Percentiles rank a stretch among this genome's conserved stretches.
phyloP scores from a whole-genome alignment of 108 stramenopile species.

The Nitzschia palea region DNA sequence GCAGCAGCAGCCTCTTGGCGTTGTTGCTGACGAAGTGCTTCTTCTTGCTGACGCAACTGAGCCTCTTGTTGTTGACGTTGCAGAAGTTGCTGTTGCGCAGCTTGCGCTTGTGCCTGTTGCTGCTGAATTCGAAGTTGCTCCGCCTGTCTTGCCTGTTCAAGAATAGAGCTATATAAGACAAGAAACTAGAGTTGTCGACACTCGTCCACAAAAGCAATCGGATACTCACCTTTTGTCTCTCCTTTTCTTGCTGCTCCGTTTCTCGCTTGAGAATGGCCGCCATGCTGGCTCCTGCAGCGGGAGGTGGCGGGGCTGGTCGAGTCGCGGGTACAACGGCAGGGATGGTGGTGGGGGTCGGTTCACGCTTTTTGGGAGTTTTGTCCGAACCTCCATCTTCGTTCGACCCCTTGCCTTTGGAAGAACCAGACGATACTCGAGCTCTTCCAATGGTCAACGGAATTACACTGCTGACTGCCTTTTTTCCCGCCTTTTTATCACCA shows the following conservation, averaged over 20 bases:
- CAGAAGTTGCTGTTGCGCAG: conserved; percentile 63
- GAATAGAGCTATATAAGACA: not conserved
- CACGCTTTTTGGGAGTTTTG: conserved; percentile 20
- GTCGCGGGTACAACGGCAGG: conserved; percentile 45
- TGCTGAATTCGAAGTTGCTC: conserved; percentile 64
- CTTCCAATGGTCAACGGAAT: conserved; percentile 92
- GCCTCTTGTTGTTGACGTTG: conserved; percentile 59
- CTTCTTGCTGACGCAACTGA: conserved; percentile 52
- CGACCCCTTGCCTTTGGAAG: conserved; percentile 26
- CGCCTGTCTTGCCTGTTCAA: conserved; percentile 33
- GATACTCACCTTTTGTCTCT: conserved; percentile 55
- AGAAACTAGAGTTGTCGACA: conserved; percentile 1
- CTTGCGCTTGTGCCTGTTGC: conserved; percentile 44
- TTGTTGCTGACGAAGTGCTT: conserved; percentile 37
- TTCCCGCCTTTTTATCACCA: conserved; percentile 48
- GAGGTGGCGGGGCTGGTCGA: conserved; percentile 49
- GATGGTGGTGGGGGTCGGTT: conserved; percentile 42
- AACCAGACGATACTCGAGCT: conserved; percentile 49
- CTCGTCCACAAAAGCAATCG: conserved; percentile 18
- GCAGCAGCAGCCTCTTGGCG: conserved; percentile 50
- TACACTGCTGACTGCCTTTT: conserved; percentile 44
- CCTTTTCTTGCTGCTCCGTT: conserved; percentile 84
- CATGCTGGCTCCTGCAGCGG: conserved; percentile 71
- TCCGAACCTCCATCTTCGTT: conserved; percentile 25
- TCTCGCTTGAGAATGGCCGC: conserved; percentile 89